A percentile compares a stretch with the other conserved stretches of the same genome.
phyloP scores from a whole-genome alignment of 176 grass and related monocot species.

The Themeda triandra region DNA sequence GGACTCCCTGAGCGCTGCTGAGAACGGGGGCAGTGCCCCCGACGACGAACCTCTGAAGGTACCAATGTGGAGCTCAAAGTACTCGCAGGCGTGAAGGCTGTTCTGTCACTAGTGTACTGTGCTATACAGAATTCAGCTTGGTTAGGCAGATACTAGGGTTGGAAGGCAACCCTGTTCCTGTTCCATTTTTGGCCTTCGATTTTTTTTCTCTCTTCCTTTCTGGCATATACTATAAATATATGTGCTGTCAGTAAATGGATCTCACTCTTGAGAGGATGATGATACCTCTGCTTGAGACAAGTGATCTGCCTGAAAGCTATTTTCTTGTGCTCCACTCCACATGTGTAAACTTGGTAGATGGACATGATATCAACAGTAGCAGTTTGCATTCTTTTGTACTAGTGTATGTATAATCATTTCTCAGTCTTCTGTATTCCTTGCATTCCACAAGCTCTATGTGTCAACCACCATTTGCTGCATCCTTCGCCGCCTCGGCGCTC shows the following conservation, averaged over 20 bases:
- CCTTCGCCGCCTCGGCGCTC: too few species aligned
- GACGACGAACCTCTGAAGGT: conserved; percentile 63
- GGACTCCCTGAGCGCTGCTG: conserved; percentile 49
- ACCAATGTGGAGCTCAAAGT: conserved; percentile 74
- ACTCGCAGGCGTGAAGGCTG: conserved; percentile 49
- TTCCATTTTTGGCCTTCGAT: conserved; percentile 41
- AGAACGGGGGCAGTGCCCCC: conserved; percentile 46
- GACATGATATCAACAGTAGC: neutral
- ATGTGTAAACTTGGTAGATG: neutral
- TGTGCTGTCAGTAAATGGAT: conserved; percentile 49
- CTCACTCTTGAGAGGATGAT: conserved; percentile 30
- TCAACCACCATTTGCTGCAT: too few species aligned
- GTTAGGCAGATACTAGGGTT: conserved; percentile 46
- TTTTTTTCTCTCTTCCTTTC: neutral
- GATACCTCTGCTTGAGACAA: conserved; percentile 29
- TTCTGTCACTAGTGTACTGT: neutral
- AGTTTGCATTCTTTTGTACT: neutral
- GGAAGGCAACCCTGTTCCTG: conserved; percentile 48
- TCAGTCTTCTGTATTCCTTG: neutral
- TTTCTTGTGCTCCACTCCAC: neutral
- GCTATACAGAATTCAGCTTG: conserved; percentile 44
- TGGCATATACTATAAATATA: conserved; percentile 34
- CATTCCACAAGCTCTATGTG: too few species aligned
- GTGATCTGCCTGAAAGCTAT: conserved; percentile 38
- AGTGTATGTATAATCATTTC: neutral